Evolutionary conservation across 306 rosid species (phyloP).

Genomic region (Malus asiatica): DNA sequence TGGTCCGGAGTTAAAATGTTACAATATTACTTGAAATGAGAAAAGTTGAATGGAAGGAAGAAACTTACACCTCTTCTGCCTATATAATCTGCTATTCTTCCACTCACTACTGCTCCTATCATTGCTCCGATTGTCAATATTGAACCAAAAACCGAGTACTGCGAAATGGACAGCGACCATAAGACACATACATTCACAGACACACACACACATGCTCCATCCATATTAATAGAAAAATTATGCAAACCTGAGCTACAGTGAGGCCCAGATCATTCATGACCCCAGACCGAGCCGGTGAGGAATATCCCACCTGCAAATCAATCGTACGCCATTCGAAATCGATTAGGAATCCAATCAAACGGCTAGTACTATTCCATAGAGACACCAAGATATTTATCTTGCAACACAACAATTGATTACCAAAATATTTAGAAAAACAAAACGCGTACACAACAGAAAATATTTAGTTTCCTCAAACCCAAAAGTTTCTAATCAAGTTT

Average conservation of each 20-base stretch:
- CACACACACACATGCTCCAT: not conserved
- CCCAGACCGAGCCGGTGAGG: conserved; percentile 72
- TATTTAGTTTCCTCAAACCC: not conserved
- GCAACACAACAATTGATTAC: not conserved
- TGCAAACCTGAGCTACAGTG: conserved; percentile 49
- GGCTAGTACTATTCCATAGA: not conserved
- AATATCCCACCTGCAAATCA: conserved; percentile 68
- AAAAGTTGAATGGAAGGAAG: not conserved
- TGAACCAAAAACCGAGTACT: conserved; percentile 81
- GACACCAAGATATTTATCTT: not conserved
- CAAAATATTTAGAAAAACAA: not conserved
- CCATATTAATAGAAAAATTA: not conserved
- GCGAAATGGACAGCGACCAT: conserved; percentile 5
- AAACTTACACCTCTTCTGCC: conserved; percentile 79
- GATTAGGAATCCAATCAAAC: not conserved
- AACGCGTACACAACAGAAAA: conserved; percentile 3
- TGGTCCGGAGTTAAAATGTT: not conserved
- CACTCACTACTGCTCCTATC: conserved; percentile 75
- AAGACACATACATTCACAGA: not conserved
- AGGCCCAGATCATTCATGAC: conserved; percentile 62
- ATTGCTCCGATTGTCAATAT: conserved; percentile 82
- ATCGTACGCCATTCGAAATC: no score
- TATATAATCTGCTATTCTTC: conserved; percentile 57
- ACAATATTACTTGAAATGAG: not conserved
- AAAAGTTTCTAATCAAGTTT: no score